These are phyloP conservation scores for Aureobasidium uvarum DNA, from an alignment of 2,329 filamentous ascomycete species.

Conservation along the genomic window DNA sequence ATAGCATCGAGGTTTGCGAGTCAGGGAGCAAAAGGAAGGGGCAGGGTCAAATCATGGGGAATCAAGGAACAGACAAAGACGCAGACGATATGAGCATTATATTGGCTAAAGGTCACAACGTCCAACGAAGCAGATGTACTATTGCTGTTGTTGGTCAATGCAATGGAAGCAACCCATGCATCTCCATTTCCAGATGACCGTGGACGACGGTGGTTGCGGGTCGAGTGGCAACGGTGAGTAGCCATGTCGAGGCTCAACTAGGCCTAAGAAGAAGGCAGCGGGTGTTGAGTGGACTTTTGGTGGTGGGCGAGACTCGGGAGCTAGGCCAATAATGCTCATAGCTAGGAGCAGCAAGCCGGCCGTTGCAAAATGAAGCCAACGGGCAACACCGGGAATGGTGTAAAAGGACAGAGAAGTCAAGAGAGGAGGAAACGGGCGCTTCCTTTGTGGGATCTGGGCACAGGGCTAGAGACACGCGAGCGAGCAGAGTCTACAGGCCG, in stretches of 20 bases:
- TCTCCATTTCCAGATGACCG: constrained; percentile 15
- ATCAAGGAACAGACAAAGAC: background rate
- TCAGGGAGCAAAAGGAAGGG: constrained; percentile 2
- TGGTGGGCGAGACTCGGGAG: constrained; percentile 25
- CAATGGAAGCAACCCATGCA: constrained; percentile 17
- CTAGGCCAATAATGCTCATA: constrained; percentile 24
- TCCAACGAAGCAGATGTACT: constrained; percentile 17
- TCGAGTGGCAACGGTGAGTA: constrained; percentile 21
- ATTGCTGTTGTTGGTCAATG: constrained; percentile 18
- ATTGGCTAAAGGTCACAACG: constrained; percentile 7
- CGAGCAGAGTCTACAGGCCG: background rate
- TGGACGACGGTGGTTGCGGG: constrained; percentile 1
- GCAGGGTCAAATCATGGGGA: constrained; percentile 1
- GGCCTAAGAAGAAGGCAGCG: constrained; percentile 2
- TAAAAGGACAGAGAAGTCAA: constrained; percentile 1
- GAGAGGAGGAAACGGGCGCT: background rate
- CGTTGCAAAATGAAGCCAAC: constrained; percentile 27
- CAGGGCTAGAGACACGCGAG: background rate
- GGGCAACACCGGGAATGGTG: constrained; percentile 13
- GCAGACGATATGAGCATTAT: background rate
- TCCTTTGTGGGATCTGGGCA: background rate
- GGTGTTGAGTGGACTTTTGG: background rate
- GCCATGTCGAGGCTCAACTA: constrained; percentile 22
- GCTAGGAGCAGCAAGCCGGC: constrained; percentile 16
- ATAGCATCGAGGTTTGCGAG: constrained; percentile 18